Evolutionary conservation across 2,329 filamentous ascomycete species (phyloP), one percentile per base, ranked within the genome.

Genomic region (Onygenales sp.): DNA sequence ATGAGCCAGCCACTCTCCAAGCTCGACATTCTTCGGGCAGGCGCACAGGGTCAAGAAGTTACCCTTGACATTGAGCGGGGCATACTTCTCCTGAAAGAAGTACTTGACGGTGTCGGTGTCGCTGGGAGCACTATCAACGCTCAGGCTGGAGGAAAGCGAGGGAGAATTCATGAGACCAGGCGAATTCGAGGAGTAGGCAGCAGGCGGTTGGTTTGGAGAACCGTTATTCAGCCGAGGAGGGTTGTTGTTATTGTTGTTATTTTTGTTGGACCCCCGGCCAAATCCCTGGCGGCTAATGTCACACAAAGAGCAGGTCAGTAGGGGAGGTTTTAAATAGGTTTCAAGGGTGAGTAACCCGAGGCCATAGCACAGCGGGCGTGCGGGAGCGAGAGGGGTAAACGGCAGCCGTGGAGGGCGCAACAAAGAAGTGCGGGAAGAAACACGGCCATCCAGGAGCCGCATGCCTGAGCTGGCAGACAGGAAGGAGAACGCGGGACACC

Each of bases 21-120:
- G 84, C 65, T 96, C 92, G 45, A 96, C 88, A 53, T 93, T 91
- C 75, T 92, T 91, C 21, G 92, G 92, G 66, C 91, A 86, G 49
- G 90, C 89, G 63, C 91, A 94, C 55, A 97, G 74, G 9, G 92
- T 96, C 85, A 95, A 89, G 68, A 97, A 96, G 74, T 96, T 97
- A 55, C 92, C 92, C 75, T 92, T 95, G 65, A 96, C 91, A 59
- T 95, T 95, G 65, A 95, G 84, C 67, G 86, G 87, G 52, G 87
- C 85, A 56, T 76, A 76, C 62, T 75, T 76, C 64, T 77, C 74
- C 59, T 74, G 71, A 58, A 77, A 74, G 59, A 76, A 77, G 60
- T 74, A 76, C 59, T 76, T 77, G 36, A 70, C 68, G n/a, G 68
- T 63, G 53, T 74, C 69, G 36, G 70, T 68, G 57, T 71, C 71